A percentile compares a stretch with the other conserved stretches of the same genome.
Evolutionary conservation across 2,329 filamentous ascomycete species (phyloP).

Genomic region (Fusarium redolens): DNA sequence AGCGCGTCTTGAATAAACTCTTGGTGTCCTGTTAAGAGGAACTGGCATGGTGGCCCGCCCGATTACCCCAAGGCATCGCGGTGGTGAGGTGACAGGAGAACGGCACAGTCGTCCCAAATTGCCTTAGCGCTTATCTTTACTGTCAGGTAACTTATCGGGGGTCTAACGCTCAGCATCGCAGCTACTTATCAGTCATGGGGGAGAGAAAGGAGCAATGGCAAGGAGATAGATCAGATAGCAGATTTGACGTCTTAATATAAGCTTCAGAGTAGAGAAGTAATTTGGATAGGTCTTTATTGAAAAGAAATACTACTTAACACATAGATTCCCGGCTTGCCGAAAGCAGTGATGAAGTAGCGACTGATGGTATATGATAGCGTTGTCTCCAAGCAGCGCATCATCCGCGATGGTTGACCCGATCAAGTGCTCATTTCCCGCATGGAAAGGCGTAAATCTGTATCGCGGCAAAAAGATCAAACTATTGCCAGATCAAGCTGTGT

Average conservation of each 20-base stretch:
- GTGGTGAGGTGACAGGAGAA: no score
- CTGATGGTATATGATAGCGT: not conserved
- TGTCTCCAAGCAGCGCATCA: not conserved
- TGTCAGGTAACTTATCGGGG: not conserved
- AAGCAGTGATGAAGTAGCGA: not conserved
- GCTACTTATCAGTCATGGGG: not conserved
- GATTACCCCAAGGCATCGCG: not conserved
- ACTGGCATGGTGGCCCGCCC: not conserved
- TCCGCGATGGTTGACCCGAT: not conserved
- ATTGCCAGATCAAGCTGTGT: not conserved
- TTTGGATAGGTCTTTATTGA: fast-evolving
- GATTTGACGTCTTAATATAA: no score
- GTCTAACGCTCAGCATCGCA: not conserved
- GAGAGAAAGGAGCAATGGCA: no score
- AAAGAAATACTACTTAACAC: not conserved
- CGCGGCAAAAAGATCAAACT: no score
- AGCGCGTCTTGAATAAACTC: not conserved
- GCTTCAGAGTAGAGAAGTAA: fast-evolving
- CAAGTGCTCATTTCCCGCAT: not conserved
- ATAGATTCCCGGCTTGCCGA: not conserved
- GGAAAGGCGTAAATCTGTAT: no score
- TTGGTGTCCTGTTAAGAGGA: not conserved
- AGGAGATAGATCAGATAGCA: no score
- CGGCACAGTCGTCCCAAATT: not conserved
- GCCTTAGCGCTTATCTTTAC: not conserved